These are phyloP conservation scores for Gleditsia sinensis DNA, from an alignment of 306 rosid species.

Conservation along the genomic window DNA sequence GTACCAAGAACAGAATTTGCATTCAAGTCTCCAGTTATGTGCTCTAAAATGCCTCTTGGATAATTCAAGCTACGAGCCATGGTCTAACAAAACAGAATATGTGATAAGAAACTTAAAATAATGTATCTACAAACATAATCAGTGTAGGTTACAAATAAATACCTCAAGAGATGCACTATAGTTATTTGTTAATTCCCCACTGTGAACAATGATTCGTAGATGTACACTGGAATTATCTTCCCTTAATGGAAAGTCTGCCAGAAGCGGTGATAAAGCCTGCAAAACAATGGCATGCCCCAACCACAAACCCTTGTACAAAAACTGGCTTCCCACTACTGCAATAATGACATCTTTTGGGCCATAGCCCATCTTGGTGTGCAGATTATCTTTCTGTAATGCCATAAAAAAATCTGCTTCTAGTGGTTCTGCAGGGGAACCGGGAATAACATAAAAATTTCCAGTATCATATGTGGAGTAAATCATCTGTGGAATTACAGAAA, in stretches of 20 bases:
- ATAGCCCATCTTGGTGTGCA: slow-evolving; percentile 62
- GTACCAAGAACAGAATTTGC: slow-evolving; percentile 56
- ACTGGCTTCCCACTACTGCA: slow-evolving; percentile 81
- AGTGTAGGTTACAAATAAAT: slow-evolving; percentile 17
- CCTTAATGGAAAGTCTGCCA: slow-evolving; percentile 47
- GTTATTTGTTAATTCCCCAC: slow-evolving; percentile 68
- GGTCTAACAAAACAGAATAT: slow-evolving; percentile 51
- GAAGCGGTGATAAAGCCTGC: slow-evolving; percentile 67
- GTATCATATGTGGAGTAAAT: slow-evolving; percentile 73
- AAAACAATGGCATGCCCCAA: slow-evolving; percentile 83
- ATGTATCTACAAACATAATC: slow-evolving; percentile 26
- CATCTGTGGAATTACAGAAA: slow-evolving; percentile 60
- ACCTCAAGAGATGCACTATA: slow-evolving; percentile 77
- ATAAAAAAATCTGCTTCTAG: slow-evolving; percentile 59
- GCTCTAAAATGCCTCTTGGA: slow-evolving; percentile 73
- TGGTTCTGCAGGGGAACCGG: slow-evolving; percentile 71
- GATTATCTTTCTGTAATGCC: slow-evolving; percentile 48
- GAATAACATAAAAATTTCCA: slow-evolving; percentile 82
- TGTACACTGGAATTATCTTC: slow-evolving; percentile 48
- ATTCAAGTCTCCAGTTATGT: slow-evolving; percentile 63
- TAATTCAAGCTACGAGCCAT: slow-evolving; percentile 71
- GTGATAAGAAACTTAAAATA: slow-evolving; percentile 38
- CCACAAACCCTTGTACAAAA: slow-evolving; percentile 88
- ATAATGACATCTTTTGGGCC: slow-evolving; percentile 61
- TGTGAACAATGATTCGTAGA: slow-evolving; percentile 67